Percentiles rank a stretch among this genome's conserved stretches.
phyloP scores from a whole-genome alignment of 345 rosid species.

The Bruguiera sexangula region DNA sequence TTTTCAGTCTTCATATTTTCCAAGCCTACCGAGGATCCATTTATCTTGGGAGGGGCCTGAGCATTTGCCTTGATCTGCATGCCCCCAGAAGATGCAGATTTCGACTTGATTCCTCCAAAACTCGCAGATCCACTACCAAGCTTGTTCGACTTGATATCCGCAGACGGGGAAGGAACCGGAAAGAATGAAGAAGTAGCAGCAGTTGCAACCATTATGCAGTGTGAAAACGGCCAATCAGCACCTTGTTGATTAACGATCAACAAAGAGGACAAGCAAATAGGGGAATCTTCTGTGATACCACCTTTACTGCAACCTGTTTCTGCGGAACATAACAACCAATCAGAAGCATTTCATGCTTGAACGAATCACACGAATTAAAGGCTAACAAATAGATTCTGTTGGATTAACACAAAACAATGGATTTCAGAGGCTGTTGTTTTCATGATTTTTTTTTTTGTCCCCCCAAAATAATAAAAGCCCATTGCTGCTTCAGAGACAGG shows the following conservation, averaged over 20 bases:
- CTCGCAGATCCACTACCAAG: slow-evolving; percentile 39
- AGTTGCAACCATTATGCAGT: slow-evolving; percentile 61
- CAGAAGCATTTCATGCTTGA: not conserved
- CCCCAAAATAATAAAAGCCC: too few relatives aligned
- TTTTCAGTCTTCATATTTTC: slow-evolving; percentile 52
- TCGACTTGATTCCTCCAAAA: slow-evolving; percentile 42
- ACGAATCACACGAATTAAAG: not conserved
- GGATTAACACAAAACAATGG: too few relatives aligned
- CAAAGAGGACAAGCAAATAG: not conserved
- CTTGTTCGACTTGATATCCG: slow-evolving; percentile 53
- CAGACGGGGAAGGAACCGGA: slow-evolving; percentile 47
- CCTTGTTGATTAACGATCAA: not conserved
- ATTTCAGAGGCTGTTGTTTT: too few relatives aligned
- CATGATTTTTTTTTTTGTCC: too few relatives aligned
- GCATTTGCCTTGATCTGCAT: slow-evolving; percentile 85
- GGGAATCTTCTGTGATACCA: not conserved
- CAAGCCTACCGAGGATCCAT: slow-evolving; percentile 57
- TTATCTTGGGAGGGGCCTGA: slow-evolving; percentile 84
- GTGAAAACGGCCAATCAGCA: slow-evolving; percentile 4
- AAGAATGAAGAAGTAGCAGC: slow-evolving; percentile 76
- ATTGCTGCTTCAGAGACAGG: too few relatives aligned
- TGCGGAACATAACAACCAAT: slow-evolving; percentile 4
- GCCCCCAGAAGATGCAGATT: slow-evolving; percentile 45
- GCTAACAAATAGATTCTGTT: not conserved
- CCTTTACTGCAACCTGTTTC: not conserved